Base-by-base conservation (phyloP, 2,329 filamentous ascomycete species). In the Podosphaera aphanis region DNA sequence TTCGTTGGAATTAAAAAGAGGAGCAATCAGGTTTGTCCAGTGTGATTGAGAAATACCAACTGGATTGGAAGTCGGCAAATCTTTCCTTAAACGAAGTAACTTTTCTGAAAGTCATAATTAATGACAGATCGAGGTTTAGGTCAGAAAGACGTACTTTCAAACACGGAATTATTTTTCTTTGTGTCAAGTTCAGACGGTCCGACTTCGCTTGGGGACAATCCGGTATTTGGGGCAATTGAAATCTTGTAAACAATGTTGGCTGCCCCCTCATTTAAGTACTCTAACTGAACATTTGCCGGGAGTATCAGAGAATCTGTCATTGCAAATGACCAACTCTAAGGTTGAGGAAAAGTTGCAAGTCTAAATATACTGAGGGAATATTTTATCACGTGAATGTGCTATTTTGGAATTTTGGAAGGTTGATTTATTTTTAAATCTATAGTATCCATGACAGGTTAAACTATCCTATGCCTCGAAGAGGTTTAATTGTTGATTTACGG, bases 171-270 rank as follows among this genome's bases (percentile, higher is more conserved):
- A 23, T 25, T 16, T 8, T 3, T 33, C 3, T 33, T 33, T 7
- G 3, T 13, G 8, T 33, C 29, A n/a, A n/a, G 4, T 13, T 33
- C 37, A 16, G 37, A 19, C 19, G 20, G 13, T 27, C 23, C 15
- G n/a, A 42, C 3, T 42, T 27, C 23, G 23, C 23, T 27, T 18
- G 40, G 10, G 16, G 21, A 13, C 20, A 15, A 20, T 39, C 20
- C 37, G 20, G 8, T 21, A 18, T 7, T 20, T 13, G 37, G 20
- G 10, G 8, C 16, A 54, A 47, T 60, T 54, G 3, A 63, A 60
- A 81, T 67, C 52, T 69, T 69, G 56, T 82, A 85, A 50, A 86
- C 77, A 44, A 79, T 70, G 59, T 90, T 88, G 45, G 83, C 81
- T 20, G 79, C 77, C 20, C 82, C 83, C 60, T 90, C 82, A 20